Conservation (phyloP, 2,329 filamentous ascomycete genomes). For the Fusarium dimerum region DNA sequence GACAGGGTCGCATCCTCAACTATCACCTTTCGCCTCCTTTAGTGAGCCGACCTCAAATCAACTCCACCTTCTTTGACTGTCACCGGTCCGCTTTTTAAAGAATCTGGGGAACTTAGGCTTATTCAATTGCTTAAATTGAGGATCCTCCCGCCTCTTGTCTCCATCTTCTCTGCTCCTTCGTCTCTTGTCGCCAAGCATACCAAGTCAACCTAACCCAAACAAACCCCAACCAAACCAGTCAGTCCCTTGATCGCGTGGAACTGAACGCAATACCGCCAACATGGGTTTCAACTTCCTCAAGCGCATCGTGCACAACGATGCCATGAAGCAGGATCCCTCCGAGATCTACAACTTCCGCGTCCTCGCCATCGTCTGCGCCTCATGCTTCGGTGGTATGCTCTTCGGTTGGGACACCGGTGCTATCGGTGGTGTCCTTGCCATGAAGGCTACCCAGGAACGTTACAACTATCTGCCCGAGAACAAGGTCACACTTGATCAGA, state of each 20-base stretch:
- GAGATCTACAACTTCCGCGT: constrained; percentile 73
- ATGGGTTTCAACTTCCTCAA: constrained; percentile 52
- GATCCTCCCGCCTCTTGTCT: neutral
- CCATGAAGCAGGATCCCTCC: constrained; percentile 66
- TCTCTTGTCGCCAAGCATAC: neutral
- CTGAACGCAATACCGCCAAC: constrained; percentile 9
- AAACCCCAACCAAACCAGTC: too few species aligned
- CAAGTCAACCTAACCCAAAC: neutral
- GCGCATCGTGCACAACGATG: constrained; percentile 66
- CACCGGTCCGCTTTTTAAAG: neutral
- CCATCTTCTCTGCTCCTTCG: neutral
- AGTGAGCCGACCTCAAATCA: neutral
- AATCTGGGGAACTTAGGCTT: constrained; percentile 1
- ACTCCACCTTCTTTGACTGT: neutral
- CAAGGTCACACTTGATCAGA: constrained; percentile 59
- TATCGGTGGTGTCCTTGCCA: constrained; percentile 66
- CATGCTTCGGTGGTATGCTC: constrained; percentile 66
- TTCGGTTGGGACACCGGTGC: constrained; percentile 60
- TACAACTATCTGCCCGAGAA: constrained; percentile 37
- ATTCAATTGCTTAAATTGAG: neutral
- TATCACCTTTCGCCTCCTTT: constrained; percentile 7
- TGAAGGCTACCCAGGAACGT: constrained; percentile 55
- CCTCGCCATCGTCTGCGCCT: constrained; percentile 61
- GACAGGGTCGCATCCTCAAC: constrained; percentile 13
- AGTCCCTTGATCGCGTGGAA: neutral